phyloP scores from a whole-genome alignment of 345 rosid species.

The Cardamine chenopodiifolia region DNA sequence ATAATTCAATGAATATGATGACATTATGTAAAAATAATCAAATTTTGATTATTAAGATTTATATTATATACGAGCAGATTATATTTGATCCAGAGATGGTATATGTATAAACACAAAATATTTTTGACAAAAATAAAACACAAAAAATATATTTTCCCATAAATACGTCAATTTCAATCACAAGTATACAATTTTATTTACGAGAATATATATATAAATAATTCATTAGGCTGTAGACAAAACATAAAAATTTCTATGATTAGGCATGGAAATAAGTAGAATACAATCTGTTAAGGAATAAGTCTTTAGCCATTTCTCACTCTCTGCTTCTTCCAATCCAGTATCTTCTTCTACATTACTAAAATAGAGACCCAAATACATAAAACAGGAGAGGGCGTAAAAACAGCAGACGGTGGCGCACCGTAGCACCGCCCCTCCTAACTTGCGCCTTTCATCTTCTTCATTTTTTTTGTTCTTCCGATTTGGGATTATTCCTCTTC shows the following conservation, averaged over 20 bases:
- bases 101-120: not conserved
- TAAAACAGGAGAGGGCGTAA: constrained; percentile 40
- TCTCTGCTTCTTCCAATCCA: not conserved
- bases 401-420: constrained; percentile 56
- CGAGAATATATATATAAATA: not conserved
- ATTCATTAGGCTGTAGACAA: not conserved
- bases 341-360: constrained; percentile 29
- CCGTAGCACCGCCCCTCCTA: constrained; percentile 52
- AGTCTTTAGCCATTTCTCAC: constrained; percentile 13
- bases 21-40: not conserved
- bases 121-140: not conserved
- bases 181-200: constrained; percentile 1
- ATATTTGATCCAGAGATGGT: not conserved
- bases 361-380: constrained; percentile 28
- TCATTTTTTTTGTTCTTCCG: not conserved
- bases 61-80: not conserved
- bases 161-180: constrained; percentile 18
- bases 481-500: constrained; percentile 34
- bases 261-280: constrained; percentile 30
- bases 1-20: not conserved
- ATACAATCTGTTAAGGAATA: constrained; percentile 34
- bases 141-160: not conserved
- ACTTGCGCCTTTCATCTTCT: constrained; percentile 44
- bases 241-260: constrained; percentile 33
- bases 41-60: not conserved